Base-by-base conservation (phyloP, 1,284 basidiomycete species). In the Trichosporon asahii region DNA sequence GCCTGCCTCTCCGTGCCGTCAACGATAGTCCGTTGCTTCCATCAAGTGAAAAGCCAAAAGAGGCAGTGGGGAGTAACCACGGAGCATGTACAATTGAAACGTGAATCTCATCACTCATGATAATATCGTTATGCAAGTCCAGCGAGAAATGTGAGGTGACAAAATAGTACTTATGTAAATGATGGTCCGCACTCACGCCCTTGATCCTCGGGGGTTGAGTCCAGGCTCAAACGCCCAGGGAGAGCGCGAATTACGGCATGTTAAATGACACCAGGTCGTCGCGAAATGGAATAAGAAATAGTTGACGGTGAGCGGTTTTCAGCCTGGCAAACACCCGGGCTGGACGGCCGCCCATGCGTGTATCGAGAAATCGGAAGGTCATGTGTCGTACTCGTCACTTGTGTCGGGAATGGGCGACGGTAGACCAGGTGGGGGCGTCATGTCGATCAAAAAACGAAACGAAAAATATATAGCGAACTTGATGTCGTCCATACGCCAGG, bases 61-160 rank as follows among this genome's bases (percentile, higher is more conserved):
- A 40, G 14, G 37, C 14, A 7, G 37, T 9, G 37, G 37, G 7
- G 14, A 40, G 9, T 12, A n/a, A 40, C 18, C 18, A 14, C n/a
- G 3, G 15, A 31, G 57, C 15, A 61, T 61, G 57, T 61, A 61
- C 57, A 61, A n/a, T 33, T 31, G 57, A 61, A 31, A 61, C 29
- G 27, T n/a, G 15, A 31, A 31, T 60, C 29, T 61, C 57, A 61
- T 61, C 57, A 61, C 57, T 61, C 57, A 61, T 61, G n/a, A 61
- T 61, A 29, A 61, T 53, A 53, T 61, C 57, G 57, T 61, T 61
- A 61, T 61, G 57, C 57, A 31, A 61, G 57, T 61, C 57, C 57
- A 61, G 57, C 27, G 29, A 33, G 55, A 31, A 31, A 18, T n/a
- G 23, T n/a, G 35, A 37, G 57, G 29, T 31, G 29, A 61, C 27